Base-by-base conservation (phyloP, 2,329 filamentous ascomycete genomes). In the Phyllosticta ampelicida region DNA sequence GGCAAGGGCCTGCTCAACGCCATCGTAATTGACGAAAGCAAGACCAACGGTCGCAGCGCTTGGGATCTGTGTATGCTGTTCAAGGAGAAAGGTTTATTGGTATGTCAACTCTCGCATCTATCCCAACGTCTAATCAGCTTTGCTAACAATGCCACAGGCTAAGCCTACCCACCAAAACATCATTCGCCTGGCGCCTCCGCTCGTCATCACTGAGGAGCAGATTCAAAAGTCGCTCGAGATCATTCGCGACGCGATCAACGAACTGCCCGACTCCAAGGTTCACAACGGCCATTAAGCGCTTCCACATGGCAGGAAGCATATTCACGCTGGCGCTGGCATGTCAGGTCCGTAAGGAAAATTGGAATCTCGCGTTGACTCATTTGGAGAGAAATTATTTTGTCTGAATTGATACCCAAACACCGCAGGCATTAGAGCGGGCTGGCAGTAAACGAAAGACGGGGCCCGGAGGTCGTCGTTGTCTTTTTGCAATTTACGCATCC, bases 111-210 rank as follows among this genome's bases (percentile, higher is more conserved):
- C 52, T 52, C 36, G 54, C 51, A 65, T 44, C 52, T 5, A n/a
- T 44, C 19, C 6, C 11, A 29, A 49, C 21, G 16, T 2, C 11
- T 36, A 48, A 6, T 13, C 20, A 55, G 51, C 9, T 2, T 13
- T 18, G 20, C 57, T 59, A 30, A 59, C 57, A 20, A 53, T 50
- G 53, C 52, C 60, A 68, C 71, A 95, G 90, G 94, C 94, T 67
- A 99, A 99, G 82, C 94, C 94, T 28, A 99, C 94, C 6, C 94
- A 99, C 74, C 86, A 95, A 69, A 96, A 97, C 75, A 97, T 99
- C 72, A 99, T 99, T 71, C 88, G 94, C 60, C 86, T 99, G 62
- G 94, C 94, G n/a, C 94, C 94, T 52, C 94, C 94, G 19, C 79
- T 99, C 57, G 90, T 99, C 63, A 97, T 99, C 68, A 90, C 86